Conservation (phyloP, 1,284 basidiomycete species). For the Pseudomicrostroma phylloplanum region DNA sequence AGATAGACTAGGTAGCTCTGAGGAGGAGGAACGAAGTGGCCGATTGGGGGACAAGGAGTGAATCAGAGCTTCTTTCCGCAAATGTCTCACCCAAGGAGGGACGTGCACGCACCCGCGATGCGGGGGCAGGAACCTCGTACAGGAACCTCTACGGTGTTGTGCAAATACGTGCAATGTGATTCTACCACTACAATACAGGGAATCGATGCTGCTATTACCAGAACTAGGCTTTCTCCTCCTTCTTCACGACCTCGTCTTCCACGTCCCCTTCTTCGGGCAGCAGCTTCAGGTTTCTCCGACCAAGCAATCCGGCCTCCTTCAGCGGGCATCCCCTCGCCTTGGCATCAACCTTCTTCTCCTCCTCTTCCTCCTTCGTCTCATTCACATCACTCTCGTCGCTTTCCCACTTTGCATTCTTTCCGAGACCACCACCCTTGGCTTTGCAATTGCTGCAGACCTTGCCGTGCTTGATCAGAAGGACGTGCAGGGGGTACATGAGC, state of each 20-base stretch:
- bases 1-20: no score
- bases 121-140: no score
- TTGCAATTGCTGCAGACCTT: slow-evolving; percentile 47
- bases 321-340: neutral
- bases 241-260: neutral
- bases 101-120: no score
- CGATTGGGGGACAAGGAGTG: no score
- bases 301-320: slow-evolving; percentile 1
- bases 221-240: neutral
- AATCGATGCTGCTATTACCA: no score
- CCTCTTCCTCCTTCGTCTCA: neutral
- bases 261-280: neutral
- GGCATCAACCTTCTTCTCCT: no score
- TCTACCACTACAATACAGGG: no score
- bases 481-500: slow-evolving; percentile 67
- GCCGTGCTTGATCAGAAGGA: slow-evolving; percentile 64
- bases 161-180: no score
- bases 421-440: slow-evolving; percentile 28
- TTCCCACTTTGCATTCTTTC: neutral
- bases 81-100: no score
- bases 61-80: no score
- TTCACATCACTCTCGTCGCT: neutral
- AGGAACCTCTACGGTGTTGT: no score
- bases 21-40: no score
- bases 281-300: neutral